Base-by-base conservation (phyloP, 1,284 basidiomycete species). In the Ganoderma meredithae region DNA sequence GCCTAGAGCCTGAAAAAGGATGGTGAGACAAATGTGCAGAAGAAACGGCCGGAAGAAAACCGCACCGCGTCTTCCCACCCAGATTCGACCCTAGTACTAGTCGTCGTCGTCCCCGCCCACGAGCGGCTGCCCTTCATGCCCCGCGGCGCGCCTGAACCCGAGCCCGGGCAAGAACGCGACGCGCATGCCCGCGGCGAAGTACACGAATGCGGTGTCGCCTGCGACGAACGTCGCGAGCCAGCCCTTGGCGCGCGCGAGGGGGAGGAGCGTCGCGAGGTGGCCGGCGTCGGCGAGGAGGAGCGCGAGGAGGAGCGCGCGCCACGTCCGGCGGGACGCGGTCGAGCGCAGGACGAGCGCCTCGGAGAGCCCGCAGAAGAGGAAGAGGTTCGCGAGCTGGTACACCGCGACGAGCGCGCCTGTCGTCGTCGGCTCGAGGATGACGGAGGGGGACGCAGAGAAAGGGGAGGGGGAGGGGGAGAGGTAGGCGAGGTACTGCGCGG, bases 151-250 rank as follows among this genome's bases (percentile, higher is more conserved):
- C 33, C 8, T 36, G 36, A 75, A 49, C n/a, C 83, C 83, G 7
- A 83, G 22, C 6, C 81, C 83, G 25, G 75, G 60, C 49, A 84
- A 74, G 70, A 84, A 85, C 15, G 78, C 75, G 12, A 80, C 75
- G 62, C 83, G 75, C 78, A 82, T 80, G 25, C 74, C 73, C 36
- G 84, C 85, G 2, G 84, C 85, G 22, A 78, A 60, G 67, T 86
- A 86, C 12, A 86, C 85, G 62, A 86, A 86, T 85, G 86, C 85
- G 65, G 84, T 83, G 72, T 85, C 85, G 85, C 85, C 86, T 39
- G 78, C 79, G 81, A 79, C 79, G 13, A 71, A 71, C 40, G 69
- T 66, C 63, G 71, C 15, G 59, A 80, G 82, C 65, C 81, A 83
- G 1, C 76, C 76, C 60, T 82, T 80, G 53, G 80, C 81, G 22